A percentile compares a stretch with the other conserved stretches of the same genome.
These are phyloP conservation scores for Penicillium manginii DNA, from an alignment of 495 filamentous ascomycete species.

Conservation along the genomic window DNA sequence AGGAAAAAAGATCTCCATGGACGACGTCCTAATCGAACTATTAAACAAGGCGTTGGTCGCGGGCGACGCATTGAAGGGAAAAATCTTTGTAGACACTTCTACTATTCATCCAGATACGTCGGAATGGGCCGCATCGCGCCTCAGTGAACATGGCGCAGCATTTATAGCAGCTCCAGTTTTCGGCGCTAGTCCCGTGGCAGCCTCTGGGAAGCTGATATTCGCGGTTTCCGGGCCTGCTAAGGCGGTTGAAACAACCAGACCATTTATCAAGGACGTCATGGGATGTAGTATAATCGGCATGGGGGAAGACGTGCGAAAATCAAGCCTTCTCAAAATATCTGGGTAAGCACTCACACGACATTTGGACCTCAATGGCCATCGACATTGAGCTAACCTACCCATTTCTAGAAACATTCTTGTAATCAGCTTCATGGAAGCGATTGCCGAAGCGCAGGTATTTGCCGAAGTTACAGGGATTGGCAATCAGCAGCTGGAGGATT, in stretches of 20 bases:
- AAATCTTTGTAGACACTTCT: conserved; percentile 44
- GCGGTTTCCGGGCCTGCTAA: conserved; percentile 33
- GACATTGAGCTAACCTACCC: not conserved
- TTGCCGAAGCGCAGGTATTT: conserved; percentile 43
- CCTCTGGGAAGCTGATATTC: conserved; percentile 39
- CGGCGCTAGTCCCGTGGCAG: conserved; percentile 41
- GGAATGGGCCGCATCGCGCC: conserved; percentile 15
- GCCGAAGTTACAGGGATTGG: conserved; percentile 43
- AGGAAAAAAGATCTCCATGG: conserved; percentile 10
- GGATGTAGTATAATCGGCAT: conserved; percentile 36
- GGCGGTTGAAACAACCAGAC: conserved; percentile 32
- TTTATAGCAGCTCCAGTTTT: conserved; percentile 45
- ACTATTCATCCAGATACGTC: conserved; percentile 46
- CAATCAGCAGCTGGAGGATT: conserved; percentile 27
- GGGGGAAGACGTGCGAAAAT: conserved; percentile 28
- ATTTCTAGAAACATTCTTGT: conserved; percentile 23
- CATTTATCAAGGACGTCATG: conserved; percentile 38
- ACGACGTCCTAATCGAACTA: conserved; percentile 9
- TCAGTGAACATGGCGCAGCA: conserved; percentile 22
- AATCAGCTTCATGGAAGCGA: conserved; percentile 29
- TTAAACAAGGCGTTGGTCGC: conserved; percentile 10
- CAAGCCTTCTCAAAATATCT: conserved; percentile 27
- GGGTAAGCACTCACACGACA: conserved; percentile 5
- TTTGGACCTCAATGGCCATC: not conserved
- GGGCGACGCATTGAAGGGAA: conserved; percentile 22